Conservation (phyloP, 2,329 filamentous ascomycete genomes). For the Colletotrichum acutatum region DNA sequence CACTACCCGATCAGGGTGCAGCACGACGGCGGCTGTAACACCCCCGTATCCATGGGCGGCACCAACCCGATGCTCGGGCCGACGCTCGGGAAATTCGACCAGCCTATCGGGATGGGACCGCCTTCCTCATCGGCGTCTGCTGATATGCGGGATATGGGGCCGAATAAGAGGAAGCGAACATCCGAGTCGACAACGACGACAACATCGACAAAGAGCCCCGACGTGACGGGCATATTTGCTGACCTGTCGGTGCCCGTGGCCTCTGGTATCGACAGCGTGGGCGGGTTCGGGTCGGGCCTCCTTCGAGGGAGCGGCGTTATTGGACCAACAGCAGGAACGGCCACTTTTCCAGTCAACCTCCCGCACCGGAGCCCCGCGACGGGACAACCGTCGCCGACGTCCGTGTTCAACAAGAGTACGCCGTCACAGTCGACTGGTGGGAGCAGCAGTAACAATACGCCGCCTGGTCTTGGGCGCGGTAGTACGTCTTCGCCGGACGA, state of each 20-base stretch:
- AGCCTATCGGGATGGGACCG: not conserved
- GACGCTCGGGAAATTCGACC: not conserved
- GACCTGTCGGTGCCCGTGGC: not conserved
- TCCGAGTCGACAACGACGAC: constrained; percentile 13
- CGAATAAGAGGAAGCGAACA: constrained; percentile 39
- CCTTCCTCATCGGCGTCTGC: not conserved
- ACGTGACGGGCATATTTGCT: not conserved
- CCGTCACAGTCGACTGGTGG: constrained; percentile 22
- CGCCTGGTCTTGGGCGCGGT: not conserved
- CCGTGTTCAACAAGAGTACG: constrained; percentile 19
- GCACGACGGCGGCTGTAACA: not conserved
- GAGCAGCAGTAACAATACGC: not conserved
- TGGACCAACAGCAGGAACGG: not conserved
- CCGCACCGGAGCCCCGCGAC: constrained; percentile 25
- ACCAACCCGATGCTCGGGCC: too few species aligned
- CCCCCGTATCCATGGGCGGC: not conserved
- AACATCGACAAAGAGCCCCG: not conserved
- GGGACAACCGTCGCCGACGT: constrained; percentile 8
- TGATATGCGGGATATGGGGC: not conserved
- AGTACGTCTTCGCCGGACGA: constrained; percentile 13
- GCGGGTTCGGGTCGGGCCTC: constrained; percentile 17
- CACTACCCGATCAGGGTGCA: not conserved
- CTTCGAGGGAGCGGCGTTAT: constrained; percentile 10
- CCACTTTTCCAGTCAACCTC: constrained; percentile 1
- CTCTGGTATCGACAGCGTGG: not conserved